These are phyloP conservation scores for Carnegiea gigantea DNA, from an alignment of 179 eudicot genomes.

Conservation along the genomic window DNA sequence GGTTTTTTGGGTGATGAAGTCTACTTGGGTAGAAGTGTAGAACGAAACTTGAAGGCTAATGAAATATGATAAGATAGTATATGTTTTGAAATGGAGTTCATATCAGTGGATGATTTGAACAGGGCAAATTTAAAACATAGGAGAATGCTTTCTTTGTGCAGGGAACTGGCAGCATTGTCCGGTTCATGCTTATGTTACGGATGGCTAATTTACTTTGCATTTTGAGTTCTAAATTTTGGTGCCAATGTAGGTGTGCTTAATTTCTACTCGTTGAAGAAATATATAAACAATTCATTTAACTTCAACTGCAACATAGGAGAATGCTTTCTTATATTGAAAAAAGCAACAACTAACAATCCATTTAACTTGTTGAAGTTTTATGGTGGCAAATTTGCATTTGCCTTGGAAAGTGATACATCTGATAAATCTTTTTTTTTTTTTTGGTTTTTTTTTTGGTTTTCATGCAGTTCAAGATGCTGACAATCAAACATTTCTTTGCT, in stretches of 20 bases:
- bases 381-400: not conserved
- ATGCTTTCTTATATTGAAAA: too few species aligned
- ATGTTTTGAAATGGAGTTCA: not conserved
- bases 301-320: too few species aligned
- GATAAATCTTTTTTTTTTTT: not conserved
- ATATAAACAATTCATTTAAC: too few species aligned
- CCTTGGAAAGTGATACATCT: not conserved
- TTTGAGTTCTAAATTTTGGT: not conserved
- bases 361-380: not conserved
- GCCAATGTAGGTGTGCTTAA: not conserved
- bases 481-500: not conserved
- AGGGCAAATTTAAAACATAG: not conserved
- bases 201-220: not conserved
- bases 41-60: not conserved
- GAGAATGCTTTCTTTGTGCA: not conserved
- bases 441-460: too few species aligned
- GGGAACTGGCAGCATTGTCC: not conserved
- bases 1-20: not conserved
- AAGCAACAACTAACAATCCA: not conserved
- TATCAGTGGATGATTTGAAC: not conserved
- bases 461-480: not conserved
- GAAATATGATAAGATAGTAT: not conserved
- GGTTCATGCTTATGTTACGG: not conserved
- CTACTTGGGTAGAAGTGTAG: not conserved
- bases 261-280: too few species aligned